Base-by-base conservation (phyloP, 371 early-diverging fungal species). In the Dinochytrium kinnereticum region DNA sequence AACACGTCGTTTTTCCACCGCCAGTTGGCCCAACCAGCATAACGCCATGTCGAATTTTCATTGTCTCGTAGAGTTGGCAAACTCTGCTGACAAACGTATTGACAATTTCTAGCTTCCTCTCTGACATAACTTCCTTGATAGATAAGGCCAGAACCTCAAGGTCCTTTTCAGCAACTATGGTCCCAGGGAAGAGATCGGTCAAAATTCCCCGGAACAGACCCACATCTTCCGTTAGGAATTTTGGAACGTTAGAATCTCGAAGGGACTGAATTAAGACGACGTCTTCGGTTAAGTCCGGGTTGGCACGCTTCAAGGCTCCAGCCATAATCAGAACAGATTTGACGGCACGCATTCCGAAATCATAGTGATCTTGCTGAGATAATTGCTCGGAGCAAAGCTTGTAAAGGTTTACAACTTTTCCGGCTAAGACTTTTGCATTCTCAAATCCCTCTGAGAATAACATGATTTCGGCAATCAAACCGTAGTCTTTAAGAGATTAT, bases 1-100 rank as follows among this genome's bases (percentile, higher is more conserved):
- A 88, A 59, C 84, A 84, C 1, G 86, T 77, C 0, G 88, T 87
- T 69, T 88, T 88, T 19, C 87, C 88, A 26, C 87, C 87, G n/a
- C 88, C 88, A 0, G 88, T 86, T 3, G 87, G 88, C 0, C 88
- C 88, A 19, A 88, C 88, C 19, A 88, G 78, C 88, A 88, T 88
- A 17, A 88, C 87, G 39, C 88, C 88, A 70, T 88, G 87, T 24
- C 89, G 70, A 51, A 89, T 86, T 28, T 79, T 75, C 79, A 82
- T 87, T 2, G 88, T 88, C 68, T 88, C 88, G 44, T 79, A 84
- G 37, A 88, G 73, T 72, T 89, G 87, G 64, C 85, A 84, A 5
- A 86, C 78, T 30, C 87, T 61, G 53, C 76, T 79, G 31, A 86
- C 79, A 72, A 86, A 85, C 3, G 76, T 51, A 2, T 81, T 82